Conservation (phyloP, 169 alveolate genomes). For the Eimeria acervulina region DNA sequence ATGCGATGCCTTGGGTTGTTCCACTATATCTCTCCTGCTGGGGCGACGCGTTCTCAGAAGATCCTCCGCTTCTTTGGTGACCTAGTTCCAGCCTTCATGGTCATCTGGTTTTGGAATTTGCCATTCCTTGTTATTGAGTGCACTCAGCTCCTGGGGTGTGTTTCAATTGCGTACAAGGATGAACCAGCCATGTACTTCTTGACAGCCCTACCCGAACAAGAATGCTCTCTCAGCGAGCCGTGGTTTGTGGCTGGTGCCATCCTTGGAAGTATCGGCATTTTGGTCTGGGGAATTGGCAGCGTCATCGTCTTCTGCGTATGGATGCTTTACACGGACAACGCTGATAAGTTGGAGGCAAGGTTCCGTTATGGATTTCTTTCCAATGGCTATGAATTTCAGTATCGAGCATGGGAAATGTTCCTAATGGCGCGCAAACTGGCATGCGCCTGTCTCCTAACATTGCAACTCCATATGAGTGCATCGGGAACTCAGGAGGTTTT, state of each 20-base stretch:
- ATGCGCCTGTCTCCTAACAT: constrained; percentile 74
- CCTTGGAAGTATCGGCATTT: constrained; percentile 53
- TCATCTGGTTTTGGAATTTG: constrained; percentile 82
- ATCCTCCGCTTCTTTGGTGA: constrained; percentile 71
- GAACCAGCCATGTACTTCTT: constrained; percentile 63
- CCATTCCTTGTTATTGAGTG: constrained; percentile 82
- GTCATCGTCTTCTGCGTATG: constrained; percentile 73
- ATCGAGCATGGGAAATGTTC: constrained; percentile 82
- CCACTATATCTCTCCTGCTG: constrained; percentile 66
- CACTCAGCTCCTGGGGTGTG: constrained; percentile 82
- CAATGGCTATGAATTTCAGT: constrained; percentile 81
- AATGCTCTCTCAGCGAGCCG: constrained; percentile 68
- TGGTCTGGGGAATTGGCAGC: constrained; percentile 80
- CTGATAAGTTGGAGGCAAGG: constrained; percentile 70
- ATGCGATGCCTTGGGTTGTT: constrained; percentile 80
- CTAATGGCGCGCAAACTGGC: constrained; percentile 74
- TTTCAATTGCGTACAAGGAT: constrained; percentile 69
- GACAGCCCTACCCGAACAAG: constrained; percentile 78
- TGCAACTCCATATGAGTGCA: constrained; percentile 66
- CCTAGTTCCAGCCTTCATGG: constrained; percentile 83
- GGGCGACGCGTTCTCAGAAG: constrained; percentile 23
- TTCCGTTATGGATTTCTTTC: constrained; percentile 78
- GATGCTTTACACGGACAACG: constrained; percentile 57
- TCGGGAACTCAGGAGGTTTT: constrained; percentile 83
- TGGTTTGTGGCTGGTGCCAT: constrained; percentile 78